phyloP scores from a whole-genome alignment of 1,139 yeast species.

The Candida sojae region DNA sequence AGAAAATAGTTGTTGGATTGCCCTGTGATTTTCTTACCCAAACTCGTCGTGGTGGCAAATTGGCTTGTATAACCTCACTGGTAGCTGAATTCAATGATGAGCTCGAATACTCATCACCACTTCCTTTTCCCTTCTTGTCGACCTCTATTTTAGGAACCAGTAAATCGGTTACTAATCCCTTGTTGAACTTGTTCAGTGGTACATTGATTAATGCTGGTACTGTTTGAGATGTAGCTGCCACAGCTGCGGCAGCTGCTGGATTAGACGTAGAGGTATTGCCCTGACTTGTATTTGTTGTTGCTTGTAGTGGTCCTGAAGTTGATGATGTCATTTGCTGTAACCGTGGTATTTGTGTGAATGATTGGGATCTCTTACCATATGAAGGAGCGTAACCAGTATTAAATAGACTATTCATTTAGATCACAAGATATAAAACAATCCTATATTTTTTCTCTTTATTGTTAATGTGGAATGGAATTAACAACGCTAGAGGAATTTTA shows the following conservation, averaged over 20 bases:
- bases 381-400: conserved; percentile 4
- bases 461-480: background rate
- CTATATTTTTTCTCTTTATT: background rate
- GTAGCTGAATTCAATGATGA: conserved; percentile 6
- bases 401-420: background rate
- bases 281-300: background rate
- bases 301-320: conserved; percentile 5
- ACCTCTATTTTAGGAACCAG: conserved; percentile 9
- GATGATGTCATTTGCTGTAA: conserved; percentile 8
- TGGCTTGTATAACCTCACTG: conserved; percentile 12
- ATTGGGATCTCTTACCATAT: background rate
- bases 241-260: conserved; percentile 2
- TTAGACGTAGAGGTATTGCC: background rate
- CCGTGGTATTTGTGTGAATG: background rate
- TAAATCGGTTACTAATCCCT: background rate
- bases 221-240: conserved; percentile 1
- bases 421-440: background rate
- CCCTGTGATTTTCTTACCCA: conserved; percentile 67
- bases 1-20: conserved; percentile 67
- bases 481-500: background rate
- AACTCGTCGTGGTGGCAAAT: conserved; percentile 38
- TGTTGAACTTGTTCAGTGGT: conserved; percentile 2
- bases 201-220: background rate
- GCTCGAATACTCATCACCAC: background rate
- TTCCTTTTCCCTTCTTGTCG: background rate